Evolutionary conservation across 1,284 basidiomycete genomes (phyloP), one percentile per base, ranked within the genome.

Genomic region (Tausonia pullulans): DNA sequence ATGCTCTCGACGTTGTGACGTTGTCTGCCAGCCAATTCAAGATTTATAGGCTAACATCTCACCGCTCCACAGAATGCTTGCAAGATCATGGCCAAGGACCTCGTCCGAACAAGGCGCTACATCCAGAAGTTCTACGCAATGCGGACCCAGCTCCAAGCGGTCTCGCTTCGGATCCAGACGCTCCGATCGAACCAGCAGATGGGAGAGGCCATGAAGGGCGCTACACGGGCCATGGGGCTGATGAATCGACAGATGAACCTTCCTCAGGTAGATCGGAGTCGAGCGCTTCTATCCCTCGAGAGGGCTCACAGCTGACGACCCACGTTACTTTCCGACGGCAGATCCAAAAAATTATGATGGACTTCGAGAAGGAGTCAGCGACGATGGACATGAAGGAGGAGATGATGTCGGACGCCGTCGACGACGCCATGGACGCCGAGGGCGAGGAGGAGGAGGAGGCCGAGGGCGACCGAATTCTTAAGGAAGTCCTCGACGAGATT

Each of bases 381-480:
- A 90, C 88, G 75, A 99, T 99, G 96, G 95, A 98, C 77, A 98
- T 99, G 96, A 98, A 98, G 78, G 96, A 98, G 78, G 95, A 97
- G 76, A 96, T 98, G 88, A 98, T 98, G 95, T 90, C 88, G 50
- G 96, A 98, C 68, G 89, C 94, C 1, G 88, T 98, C 8, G 96
- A 98, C 77, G 95, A 97, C 72, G 94, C 93, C 50, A 98, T 98
- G 92, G 93, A 96, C 72, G 89, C 90, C 60, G 90, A 92, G 39
- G 80, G 79, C 50, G 91, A 93, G 69, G 94, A 94, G 61, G 94
- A 96, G 63, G 81, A 83, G 76, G 94, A 98, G 71, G 90, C 90
- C 70, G 95, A 98, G 72, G 87, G 93, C 41, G 93, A 98, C 75
- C 90, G 90, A 80, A 96, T 99, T 68, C 77, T 99, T 69, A 93